Percentiles rank a stretch among this genome's conserved stretches.
These are phyloP conservation scores for Panaeolus cyanescens DNA, from an alignment of 768 basidiomycete genomes.

Conservation along the genomic window DNA sequence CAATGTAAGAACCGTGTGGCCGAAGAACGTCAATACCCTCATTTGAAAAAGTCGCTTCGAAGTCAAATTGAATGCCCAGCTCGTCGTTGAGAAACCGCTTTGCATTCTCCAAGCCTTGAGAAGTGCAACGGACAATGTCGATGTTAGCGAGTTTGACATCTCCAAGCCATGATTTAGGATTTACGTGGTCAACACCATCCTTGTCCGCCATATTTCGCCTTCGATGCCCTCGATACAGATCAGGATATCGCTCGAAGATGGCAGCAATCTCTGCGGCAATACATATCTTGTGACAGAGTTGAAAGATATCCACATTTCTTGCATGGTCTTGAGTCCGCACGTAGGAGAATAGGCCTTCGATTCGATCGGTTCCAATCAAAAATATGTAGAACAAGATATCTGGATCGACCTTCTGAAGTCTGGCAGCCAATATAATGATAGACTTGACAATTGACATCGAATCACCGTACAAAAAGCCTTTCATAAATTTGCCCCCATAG, in stretches of 20 bases:
- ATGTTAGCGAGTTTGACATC: constrained; percentile 16
- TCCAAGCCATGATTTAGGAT: constrained; percentile 23
- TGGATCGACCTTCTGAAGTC: constrained; percentile 23
- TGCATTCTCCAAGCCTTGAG: constrained; percentile 5
- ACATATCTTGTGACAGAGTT: constrained; percentile 17
- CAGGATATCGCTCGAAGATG: constrained; percentile 14
- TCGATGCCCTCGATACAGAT: constrained; percentile 13
- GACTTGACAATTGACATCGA: constrained; percentile 37
- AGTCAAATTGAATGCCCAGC: constrained; percentile 4
- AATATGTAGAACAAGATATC: constrained; percentile 26
- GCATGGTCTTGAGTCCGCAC: constrained; percentile 17
- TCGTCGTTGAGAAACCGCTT: constrained; percentile 5
- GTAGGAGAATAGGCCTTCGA: constrained; percentile 28
- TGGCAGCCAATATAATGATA: constrained; percentile 30
- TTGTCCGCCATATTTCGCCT: constrained; percentile 7
- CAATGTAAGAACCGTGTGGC: constrained; percentile 11
- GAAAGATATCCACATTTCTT: constrained; percentile 16
- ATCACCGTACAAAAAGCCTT: constrained; percentile 25
- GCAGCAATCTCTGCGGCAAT: constrained; percentile 18
- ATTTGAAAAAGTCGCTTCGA: constrained; percentile 7
- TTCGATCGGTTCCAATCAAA: constrained; percentile 32
- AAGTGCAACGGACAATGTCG: constrained; percentile 7
- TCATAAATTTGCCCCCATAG: constrained; percentile 20
- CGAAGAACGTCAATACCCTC: constrained; percentile 13
- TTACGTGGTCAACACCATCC: constrained; percentile 20